These are phyloP conservation scores for Russula lepida DNA, from an alignment of 768 basidiomycete genomes.

Conservation along the genomic window DNA sequence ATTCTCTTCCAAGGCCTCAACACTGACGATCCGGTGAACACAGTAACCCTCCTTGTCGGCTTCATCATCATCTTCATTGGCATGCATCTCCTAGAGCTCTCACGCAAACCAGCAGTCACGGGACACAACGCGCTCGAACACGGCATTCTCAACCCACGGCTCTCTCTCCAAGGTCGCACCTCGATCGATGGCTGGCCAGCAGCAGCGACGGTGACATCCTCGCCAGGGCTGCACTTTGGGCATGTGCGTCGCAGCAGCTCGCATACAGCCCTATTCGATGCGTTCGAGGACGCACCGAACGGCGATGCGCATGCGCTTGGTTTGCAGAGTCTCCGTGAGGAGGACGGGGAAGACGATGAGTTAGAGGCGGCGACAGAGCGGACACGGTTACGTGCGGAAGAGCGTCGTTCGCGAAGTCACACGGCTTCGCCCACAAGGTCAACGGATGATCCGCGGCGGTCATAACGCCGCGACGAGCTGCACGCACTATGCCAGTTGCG, in stretches of 20 bases:
- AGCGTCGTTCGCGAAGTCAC: constrained; percentile 13
- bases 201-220: constrained; percentile 20
- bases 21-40: constrained; percentile 73
- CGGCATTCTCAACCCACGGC: constrained; percentile 66
- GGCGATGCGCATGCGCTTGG: constrained; percentile 38
- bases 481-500: neutral
- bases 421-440: constrained; percentile 5
- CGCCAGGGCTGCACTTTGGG: constrained; percentile 26
- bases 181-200: constrained; percentile 74
- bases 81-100: constrained; percentile 87
- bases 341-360: constrained; percentile 45
- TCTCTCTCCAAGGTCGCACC: constrained; percentile 72
- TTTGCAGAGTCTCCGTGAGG: constrained; percentile 57
- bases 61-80: constrained; percentile 93
- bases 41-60: constrained; percentile 79
- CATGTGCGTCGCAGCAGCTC: constrained; percentile 52
- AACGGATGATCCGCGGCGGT: neutral
- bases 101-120: constrained; percentile 46
- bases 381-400: constrained; percentile 36
- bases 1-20: constrained; percentile 98
- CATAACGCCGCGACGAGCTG: neutral
- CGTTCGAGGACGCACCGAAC: constrained; percentile 55
- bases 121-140: constrained; percentile 52
- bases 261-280: constrained; percentile 61
- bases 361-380: constrained; percentile 37